Conservation (phyloP, 768 basidiomycete species). For the Xerocomellus intermedius region DNA sequence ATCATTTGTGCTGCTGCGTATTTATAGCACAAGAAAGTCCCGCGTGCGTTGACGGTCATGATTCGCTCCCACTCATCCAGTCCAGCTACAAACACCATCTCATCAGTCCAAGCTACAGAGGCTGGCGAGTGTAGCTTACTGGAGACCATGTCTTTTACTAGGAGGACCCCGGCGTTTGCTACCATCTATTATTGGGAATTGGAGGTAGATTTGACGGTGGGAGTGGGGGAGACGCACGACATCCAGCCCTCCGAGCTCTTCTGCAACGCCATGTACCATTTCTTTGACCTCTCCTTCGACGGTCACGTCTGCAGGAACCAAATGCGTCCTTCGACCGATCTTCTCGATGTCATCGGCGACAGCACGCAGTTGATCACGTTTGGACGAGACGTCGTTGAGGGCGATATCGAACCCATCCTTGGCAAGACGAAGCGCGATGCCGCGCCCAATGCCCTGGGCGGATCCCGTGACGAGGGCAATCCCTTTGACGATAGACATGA, state of each 20-base stretch:
- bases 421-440: slow-evolving; percentile 35
- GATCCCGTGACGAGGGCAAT: slow-evolving; percentile 38
- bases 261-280: slow-evolving; percentile 34
- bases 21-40: slow-evolving; percentile 61
- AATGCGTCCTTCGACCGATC: slow-evolving; percentile 25
- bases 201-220: background rate
- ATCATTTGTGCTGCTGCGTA: slow-evolving; percentile 65
- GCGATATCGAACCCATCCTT: slow-evolving; percentile 34
- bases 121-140: background rate
- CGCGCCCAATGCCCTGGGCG: slow-evolving; percentile 29
- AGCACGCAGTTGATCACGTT: slow-evolving; percentile 27
- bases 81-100: slow-evolving; percentile 23
- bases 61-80: slow-evolving; percentile 40
- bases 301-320: slow-evolving; percentile 40
- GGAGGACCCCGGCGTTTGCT: slow-evolving; percentile 23
- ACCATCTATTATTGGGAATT: slow-evolving; percentile 19
- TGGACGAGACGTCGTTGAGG: slow-evolving; percentile 27
- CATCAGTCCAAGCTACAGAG: background rate
- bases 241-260: slow-evolving; percentile 43
- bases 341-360: slow-evolving; percentile 30
- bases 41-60: slow-evolving; percentile 53
- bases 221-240: slow-evolving; percentile 35
- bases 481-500: slow-evolving; percentile 27
- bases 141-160: background rate
- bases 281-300: slow-evolving; percentile 41